Conservation (phyloP, 257 asterid species). For the Linaria vulgaris region DNA sequence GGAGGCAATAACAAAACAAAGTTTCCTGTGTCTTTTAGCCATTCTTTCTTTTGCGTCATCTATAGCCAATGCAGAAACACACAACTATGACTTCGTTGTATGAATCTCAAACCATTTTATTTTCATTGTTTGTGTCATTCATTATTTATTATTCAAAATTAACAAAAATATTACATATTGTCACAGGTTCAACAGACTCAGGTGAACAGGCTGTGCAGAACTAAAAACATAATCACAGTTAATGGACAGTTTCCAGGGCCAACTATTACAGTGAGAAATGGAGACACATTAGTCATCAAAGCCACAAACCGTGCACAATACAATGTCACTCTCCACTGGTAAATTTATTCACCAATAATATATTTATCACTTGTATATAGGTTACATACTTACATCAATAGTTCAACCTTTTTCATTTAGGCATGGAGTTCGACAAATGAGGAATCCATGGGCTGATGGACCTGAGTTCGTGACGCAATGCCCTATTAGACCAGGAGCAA, state of each 20-base stretch:
- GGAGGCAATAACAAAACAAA: slow-evolving; percentile 32
- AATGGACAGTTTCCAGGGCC: slow-evolving; percentile 84
- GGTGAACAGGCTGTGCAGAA: slow-evolving; percentile 56
- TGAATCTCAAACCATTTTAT: not conserved
- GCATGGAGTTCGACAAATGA: slow-evolving; percentile 70
- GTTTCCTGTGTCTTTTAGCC: slow-evolving; percentile 29
- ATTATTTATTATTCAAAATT: not conserved
- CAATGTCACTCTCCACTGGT: slow-evolving; percentile 68
- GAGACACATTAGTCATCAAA: slow-evolving; percentile 48
- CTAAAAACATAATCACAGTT: slow-evolving; percentile 49
- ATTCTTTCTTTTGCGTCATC: slow-evolving; percentile 25
- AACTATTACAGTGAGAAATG: slow-evolving; percentile 48
- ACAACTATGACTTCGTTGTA: slow-evolving; percentile 49
- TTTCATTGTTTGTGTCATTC: not conserved
- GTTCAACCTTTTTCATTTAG: too few relatives aligned
- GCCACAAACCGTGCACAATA: slow-evolving; percentile 57
- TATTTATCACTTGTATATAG: too few relatives aligned
- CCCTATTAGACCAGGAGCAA: slow-evolving; percentile 60
- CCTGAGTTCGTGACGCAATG: slow-evolving; percentile 73
- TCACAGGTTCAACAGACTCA: slow-evolving; percentile 50
- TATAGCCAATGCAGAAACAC: slow-evolving; percentile 42
- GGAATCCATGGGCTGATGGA: slow-evolving; percentile 84
- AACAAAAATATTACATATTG: not conserved
- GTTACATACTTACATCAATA: too few relatives aligned
- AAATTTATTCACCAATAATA: slow-evolving; percentile 10